A percentile compares a stretch with the other conserved stretches of the same genome.
phyloP scores from a whole-genome alignment of 176 grass and related monocot species.

The Aegilops tauschii region DNA sequence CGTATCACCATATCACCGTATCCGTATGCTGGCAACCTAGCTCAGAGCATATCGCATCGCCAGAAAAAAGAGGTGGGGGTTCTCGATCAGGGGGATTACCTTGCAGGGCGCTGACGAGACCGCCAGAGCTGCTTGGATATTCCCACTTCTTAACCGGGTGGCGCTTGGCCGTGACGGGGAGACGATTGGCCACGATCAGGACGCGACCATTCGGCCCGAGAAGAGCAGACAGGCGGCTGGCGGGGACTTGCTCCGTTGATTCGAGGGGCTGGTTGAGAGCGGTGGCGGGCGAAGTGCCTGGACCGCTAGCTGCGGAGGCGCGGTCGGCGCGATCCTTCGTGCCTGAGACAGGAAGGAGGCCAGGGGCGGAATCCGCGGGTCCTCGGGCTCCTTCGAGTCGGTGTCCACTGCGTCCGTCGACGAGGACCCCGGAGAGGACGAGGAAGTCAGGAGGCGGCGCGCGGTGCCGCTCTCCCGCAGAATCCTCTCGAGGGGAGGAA shows the following conservation, averaged over 20 bases:
- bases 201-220: neutral
- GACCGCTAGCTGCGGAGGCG: neutral
- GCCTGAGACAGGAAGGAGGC: no score
- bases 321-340: neutral
- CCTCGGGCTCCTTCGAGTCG: no score
- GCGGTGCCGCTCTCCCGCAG: neutral
- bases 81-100: neutral
- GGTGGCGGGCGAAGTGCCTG: neutral
- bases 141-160: no score
- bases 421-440: neutral
- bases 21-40: neutral
- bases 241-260: neutral
- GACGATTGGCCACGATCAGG: neutral
- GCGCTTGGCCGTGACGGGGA: neutral
- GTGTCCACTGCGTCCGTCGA: neutral
- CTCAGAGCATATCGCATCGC: no score
- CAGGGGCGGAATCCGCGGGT: neutral
- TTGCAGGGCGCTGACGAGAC: neutral
- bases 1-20: slow-evolving; percentile 16
- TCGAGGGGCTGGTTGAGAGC: neutral
- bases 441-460: neutral
- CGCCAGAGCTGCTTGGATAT: neutral
- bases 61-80: no score
- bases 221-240: neutral
- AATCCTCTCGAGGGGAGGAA: neutral